Conservation (phyloP, 805 yeast genomes). For the Lachancea waltii region DNA sequence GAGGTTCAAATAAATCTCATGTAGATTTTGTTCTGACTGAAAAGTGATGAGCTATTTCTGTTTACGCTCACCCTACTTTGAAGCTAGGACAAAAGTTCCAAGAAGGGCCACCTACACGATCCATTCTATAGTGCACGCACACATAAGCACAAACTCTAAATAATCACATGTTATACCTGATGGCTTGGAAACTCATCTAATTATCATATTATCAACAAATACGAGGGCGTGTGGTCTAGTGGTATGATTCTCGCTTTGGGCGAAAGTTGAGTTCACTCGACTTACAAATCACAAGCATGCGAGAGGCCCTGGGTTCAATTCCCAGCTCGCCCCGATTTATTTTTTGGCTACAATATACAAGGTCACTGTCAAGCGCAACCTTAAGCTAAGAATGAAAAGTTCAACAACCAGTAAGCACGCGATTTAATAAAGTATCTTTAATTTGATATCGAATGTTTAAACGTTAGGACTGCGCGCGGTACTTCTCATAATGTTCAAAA, state of each 20-base stretch:
- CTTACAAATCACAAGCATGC: conserved; percentile 30
- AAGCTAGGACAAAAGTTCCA: too few species aligned
- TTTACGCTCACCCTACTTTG: background rate
- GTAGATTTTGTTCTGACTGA: too few species aligned
- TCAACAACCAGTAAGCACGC: background rate
- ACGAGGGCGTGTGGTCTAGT: conserved; percentile 37
- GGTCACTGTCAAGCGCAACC: background rate
- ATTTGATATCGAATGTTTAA: too few species aligned
- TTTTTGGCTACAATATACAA: conserved; percentile 7
- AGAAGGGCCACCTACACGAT: too few species aligned
- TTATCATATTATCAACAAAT: too few species aligned
- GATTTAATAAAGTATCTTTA: too few species aligned
- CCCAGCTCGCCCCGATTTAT: conserved; percentile 40
- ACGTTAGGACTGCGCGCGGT: too few species aligned
- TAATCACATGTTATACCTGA: background rate
- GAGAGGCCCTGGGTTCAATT: conserved; percentile 56
- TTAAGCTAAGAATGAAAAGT: too few species aligned
- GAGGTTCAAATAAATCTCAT: too few species aligned
- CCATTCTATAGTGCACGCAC: too few species aligned
- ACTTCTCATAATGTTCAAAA: conserved; percentile 20
- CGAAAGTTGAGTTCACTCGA: conserved; percentile 10
- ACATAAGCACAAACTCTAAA: too few species aligned
- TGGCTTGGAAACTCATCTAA: background rate
- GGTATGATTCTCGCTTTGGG: conserved; percentile 37
- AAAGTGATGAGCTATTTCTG: background rate